Conservation (phyloP, 805 yeast genomes). For the Suhomyces faveliae region DNA sequence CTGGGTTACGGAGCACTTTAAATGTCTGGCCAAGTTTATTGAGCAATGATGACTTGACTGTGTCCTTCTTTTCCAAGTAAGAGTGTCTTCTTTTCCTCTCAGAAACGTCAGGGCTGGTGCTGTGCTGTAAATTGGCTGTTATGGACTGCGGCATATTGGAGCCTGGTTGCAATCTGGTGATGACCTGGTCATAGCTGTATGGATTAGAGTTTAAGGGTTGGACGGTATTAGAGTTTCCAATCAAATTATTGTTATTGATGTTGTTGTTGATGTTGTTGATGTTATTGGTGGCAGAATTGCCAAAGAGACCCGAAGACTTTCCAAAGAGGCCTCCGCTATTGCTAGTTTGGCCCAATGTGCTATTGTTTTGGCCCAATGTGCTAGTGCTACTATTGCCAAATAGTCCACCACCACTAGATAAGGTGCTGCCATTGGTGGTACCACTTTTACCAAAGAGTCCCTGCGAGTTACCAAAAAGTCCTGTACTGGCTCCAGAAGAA, state of each 20-base stretch:
- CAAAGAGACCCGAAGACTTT: slow-evolving; percentile 10
- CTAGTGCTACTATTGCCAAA: slow-evolving; percentile 11
- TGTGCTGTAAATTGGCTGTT: slow-evolving; percentile 25
- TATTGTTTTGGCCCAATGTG: neutral
- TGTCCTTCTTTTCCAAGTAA: slow-evolving; percentile 11
- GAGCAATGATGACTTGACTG: slow-evolving; percentile 27
- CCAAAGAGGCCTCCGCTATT: slow-evolving; percentile 29
- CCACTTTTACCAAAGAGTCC: slow-evolving; percentile 23
- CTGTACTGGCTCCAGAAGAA: slow-evolving; percentile 2
- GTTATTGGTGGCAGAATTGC: slow-evolving; percentile 8
- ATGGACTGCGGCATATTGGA: slow-evolving; percentile 34
- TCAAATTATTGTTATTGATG: too few relatives aligned
- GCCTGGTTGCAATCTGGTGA: slow-evolving; percentile 20
- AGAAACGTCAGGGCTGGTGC: slow-evolving; percentile 9
- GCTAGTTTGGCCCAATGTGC: slow-evolving; percentile 2
- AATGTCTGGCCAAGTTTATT: slow-evolving; percentile 35
- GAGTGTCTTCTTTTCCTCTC: slow-evolving; percentile 19
- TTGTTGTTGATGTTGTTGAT: too few relatives aligned
- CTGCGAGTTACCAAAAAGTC: slow-evolving; percentile 15
- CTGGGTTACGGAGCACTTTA: slow-evolving; percentile 27
- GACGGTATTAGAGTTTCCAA: slow-evolving; percentile 17
- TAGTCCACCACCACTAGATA: neutral
- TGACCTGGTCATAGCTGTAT: slow-evolving; percentile 27
- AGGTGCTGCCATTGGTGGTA: too few relatives aligned
- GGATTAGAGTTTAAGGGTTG: slow-evolving; percentile 21